Conservation (phyloP, 2,329 filamentous ascomycete species). For the Mycosphaerelloides madeirae region DNA sequence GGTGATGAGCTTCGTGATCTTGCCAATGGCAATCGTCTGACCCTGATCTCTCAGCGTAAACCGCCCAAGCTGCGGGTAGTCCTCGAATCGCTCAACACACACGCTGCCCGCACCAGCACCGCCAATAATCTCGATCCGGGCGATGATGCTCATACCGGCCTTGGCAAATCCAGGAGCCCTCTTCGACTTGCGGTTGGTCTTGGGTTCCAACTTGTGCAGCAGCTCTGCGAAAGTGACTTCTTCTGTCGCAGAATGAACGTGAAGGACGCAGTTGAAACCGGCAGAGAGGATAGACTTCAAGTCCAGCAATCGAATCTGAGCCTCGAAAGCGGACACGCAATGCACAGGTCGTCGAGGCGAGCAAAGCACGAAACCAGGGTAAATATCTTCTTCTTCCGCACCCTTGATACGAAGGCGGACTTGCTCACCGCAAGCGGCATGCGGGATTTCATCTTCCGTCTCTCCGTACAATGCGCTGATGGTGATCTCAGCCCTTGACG, state of each 20-base stretch:
- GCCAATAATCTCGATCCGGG: constrained; percentile 72
- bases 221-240: constrained; percentile 88
- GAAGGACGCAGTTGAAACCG: constrained; percentile 95
- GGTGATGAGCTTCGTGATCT: constrained; percentile 85
- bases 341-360: constrained; percentile 91
- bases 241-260: constrained; percentile 95
- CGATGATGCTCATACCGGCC: constrained; percentile 80
- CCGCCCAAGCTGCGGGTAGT: constrained; percentile 88
- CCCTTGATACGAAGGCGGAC: constrained; percentile 87
- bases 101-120: constrained; percentile 73
- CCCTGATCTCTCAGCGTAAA: constrained; percentile 85
- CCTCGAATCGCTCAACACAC: constrained; percentile 90
- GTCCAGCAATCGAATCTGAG: constrained; percentile 92
- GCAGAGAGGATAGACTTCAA: constrained; percentile 90
- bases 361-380: constrained; percentile 93
- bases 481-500: constrained; percentile 76
- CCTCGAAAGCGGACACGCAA: constrained; percentile 84
- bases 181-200: constrained; percentile 90
- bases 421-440: constrained; percentile 88
- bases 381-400: constrained; percentile 94
- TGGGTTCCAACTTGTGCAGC: constrained; percentile 92
- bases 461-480: constrained; percentile 88
- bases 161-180: constrained; percentile 84
- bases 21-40: constrained; percentile 98
- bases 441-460: constrained; percentile 82